Base-by-base conservation (phyloP, 306 rosid genomes). In the Arachis hypogaea region DNA sequence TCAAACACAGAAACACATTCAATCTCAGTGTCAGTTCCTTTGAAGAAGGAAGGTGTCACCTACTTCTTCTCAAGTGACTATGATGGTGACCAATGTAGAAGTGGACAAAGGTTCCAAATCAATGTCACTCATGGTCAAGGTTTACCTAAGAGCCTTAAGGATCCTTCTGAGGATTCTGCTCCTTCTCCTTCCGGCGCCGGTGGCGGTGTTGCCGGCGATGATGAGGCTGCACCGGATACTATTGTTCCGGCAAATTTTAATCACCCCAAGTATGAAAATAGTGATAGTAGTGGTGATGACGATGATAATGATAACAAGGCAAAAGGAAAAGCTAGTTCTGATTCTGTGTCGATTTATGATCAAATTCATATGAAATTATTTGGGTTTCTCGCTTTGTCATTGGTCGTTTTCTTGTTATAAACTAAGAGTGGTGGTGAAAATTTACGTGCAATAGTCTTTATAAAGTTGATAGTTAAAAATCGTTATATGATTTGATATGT, bases 11-110 rank as follows among this genome's bases (percentile, higher is more conserved):
- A 82, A 7, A 66, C 86, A 5, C 88, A 81, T 0, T 71, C 81
- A 1, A 86, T 86, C 11, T 14, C 92, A 3, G 90, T 89, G 8
- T 66, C 94, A 0, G 94, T 93, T 58, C 96, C 94, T 0, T 49
- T 93, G 73, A 1, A 79, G 3, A 93, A 91, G 61, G 92, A 91
- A 79, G 97, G 97, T 1, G 36, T 66, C 45, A 78, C 83, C 6
- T 91, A 86, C 69, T 93, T 93, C 79, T 91, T 93, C 63, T 94
- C 99, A 0, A 82, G 93, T 64, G 86, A 91, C 51, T 92, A 94
- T 44, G 99, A 94, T 12, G 97, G 99, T 2, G 99, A 89, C 0
- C 99, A 94, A 6, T 94, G 99, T 72, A 71, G 68, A 52, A 86
- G 63, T 54, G 99, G 97, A 0, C 99, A 89, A 72, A 93, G 73